These are phyloP conservation scores for Aspergillus fumigatus DNA, from an alignment of 2,329 filamentous ascomycete genomes.

Conservation along the genomic window DNA sequence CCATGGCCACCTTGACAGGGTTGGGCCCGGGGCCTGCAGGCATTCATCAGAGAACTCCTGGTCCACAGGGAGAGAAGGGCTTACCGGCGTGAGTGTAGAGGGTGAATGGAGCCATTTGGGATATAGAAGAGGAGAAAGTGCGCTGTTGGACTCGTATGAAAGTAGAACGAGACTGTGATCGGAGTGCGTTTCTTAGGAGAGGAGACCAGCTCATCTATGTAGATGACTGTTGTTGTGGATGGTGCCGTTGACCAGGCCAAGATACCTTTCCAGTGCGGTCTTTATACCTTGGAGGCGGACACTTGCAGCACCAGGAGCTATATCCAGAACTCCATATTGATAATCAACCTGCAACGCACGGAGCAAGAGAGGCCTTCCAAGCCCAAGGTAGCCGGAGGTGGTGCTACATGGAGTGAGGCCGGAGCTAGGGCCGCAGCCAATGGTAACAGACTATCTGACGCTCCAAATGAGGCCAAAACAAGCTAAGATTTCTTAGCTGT, in stretches of 20 bases:
- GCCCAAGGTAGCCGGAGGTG: too few species aligned
- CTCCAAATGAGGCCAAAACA: too few species aligned
- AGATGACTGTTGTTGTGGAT: neutral
- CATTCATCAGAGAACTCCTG: neutral
- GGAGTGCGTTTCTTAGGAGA: neutral
- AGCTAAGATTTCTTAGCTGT: too few species aligned
- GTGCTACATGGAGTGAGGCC: too few species aligned
- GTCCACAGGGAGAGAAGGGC: neutral
- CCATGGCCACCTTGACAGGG: neutral
- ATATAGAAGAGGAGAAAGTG: neutral
- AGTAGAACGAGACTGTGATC: neutral
- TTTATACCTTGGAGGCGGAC: neutral
- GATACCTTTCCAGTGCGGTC: neutral
- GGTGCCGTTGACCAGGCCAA: neutral
- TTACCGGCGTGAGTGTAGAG: neutral
- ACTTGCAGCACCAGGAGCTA: too few species aligned
- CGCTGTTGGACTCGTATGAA: neutral
- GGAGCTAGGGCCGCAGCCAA: too few species aligned
- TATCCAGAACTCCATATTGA: too few species aligned
- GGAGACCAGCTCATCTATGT: neutral
- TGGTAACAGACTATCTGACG: too few species aligned
- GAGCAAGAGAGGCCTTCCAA: too few species aligned
- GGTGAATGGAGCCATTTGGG: neutral
- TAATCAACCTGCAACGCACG: too few species aligned
- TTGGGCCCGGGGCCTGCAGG: neutral